Evolutionary conservation across 805 yeast genomes (phyloP).

Genomic region (Candida dajiaensis): DNA sequence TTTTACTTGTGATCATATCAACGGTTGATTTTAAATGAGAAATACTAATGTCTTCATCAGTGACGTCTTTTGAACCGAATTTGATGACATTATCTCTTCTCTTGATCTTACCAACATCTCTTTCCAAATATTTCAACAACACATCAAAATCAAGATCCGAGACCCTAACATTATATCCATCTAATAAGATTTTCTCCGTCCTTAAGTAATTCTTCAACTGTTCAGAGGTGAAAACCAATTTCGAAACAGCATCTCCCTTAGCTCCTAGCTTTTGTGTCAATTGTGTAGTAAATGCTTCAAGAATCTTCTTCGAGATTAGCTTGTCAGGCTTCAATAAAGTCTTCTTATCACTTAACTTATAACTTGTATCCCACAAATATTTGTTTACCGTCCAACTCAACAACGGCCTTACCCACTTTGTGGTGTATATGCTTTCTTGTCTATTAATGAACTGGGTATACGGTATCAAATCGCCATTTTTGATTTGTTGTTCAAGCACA

Average conservation of each 20-base stretch:
- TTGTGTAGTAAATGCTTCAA: slow-evolving; percentile 13
- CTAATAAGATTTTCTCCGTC: slow-evolving; percentile 1
- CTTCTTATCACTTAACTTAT: slow-evolving; percentile 14
- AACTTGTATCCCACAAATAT: slow-evolving; percentile 19
- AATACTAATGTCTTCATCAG: slow-evolving; percentile 29
- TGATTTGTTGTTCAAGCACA: slow-evolving; percentile 28
- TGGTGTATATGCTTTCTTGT: slow-evolving; percentile 17
- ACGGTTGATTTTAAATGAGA: slow-evolving; percentile 27
- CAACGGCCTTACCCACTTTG: slow-evolving; percentile 20
- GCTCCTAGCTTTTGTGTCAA: slow-evolving; percentile 3
- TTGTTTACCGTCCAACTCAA: slow-evolving; percentile 19
- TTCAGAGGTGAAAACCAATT: slow-evolving; percentile 10
- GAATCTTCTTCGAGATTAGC: slow-evolving; percentile 14
- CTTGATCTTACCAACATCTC: slow-evolving; percentile 15
- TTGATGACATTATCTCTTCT: slow-evolving; percentile 15
- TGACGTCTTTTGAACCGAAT: slow-evolving; percentile 20
- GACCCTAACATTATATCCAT: slow-evolving; percentile 1
- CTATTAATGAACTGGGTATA: slow-evolving; percentile 15
- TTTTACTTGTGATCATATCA: slow-evolving; percentile 15
- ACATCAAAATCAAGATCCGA: slow-evolving; percentile 19
- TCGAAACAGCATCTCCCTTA: neutral
- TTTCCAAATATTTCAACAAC: slow-evolving; percentile 14
- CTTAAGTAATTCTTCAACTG: slow-evolving; percentile 10
- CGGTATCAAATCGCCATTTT: slow-evolving; percentile 25
- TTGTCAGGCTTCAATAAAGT: slow-evolving; percentile 13